Percentiles rank a stretch among this genome's conserved stretches.
Conservation (phyloP, 1,139 yeast species). For the Blastobotrys elegans region DNA sequence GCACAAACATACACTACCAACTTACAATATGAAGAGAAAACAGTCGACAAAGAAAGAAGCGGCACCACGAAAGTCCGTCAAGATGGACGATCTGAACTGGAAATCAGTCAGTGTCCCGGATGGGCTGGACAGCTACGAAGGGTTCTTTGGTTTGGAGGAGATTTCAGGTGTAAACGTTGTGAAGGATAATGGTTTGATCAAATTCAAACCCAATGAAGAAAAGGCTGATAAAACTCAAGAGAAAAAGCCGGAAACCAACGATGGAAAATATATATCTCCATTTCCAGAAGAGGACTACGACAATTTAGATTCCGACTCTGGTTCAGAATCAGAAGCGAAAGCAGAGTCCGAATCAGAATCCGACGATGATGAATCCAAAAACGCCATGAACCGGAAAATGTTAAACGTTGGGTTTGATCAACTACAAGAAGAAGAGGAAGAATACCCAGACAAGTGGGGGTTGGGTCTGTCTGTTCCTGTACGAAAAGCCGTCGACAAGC, state of each 20-base stretch:
- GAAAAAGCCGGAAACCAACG: conserved; percentile 2
- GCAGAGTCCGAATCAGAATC: conserved; percentile 18
- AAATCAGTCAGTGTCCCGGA: conserved; percentile 78
- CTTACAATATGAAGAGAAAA: conserved; percentile 4
- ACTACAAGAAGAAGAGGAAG: conserved; percentile 21
- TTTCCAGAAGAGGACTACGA: conserved; percentile 8
- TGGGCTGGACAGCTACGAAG: conserved; percentile 72
- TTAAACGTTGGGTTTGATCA: conserved; percentile 21
- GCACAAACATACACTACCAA: too few species aligned
- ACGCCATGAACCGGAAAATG: conserved; percentile 10
- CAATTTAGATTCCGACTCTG: conserved; percentile 1
- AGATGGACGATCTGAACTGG: conserved; percentile 48
- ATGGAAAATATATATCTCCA: conserved; percentile 1
- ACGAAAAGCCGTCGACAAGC: conserved; percentile 52
- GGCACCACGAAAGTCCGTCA: conserved; percentile 10
- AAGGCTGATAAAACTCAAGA: conserved; percentile 19
- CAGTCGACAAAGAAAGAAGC: background rate
- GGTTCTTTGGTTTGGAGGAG: conserved; percentile 89
- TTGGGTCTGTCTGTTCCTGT: conserved; percentile 44
- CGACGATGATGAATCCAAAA: conserved; percentile 16
- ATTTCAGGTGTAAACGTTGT: conserved; percentile 82
- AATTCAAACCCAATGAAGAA: conserved; percentile 24
- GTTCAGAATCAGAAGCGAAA: conserved; percentile 18
- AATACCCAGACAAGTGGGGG: conserved; percentile 26
- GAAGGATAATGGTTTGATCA: conserved; percentile 29